phyloP scores from a whole-genome alignment of 2,329 filamentous ascomycete genomes.

The Metarhizium brunneum region DNA sequence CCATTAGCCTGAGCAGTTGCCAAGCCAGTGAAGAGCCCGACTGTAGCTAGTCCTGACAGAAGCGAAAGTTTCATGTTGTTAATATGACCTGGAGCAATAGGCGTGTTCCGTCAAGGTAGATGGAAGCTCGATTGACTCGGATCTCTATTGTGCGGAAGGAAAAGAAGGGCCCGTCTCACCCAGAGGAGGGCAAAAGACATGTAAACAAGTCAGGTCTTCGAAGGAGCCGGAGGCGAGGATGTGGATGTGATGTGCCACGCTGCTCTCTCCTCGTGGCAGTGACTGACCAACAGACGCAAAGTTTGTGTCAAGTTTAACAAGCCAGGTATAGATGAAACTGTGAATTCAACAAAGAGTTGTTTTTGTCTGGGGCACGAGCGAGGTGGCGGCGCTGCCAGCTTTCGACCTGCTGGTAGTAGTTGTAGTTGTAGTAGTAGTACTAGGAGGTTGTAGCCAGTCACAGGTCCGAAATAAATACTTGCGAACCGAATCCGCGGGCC shows the following conservation, averaged over 20 bases:
- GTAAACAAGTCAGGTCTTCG: no score
- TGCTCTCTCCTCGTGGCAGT: background rate
- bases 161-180: background rate
- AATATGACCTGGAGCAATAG: background rate
- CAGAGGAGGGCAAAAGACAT: background rate
- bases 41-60: constrained; percentile 9
- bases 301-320: background rate
- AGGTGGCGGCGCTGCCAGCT: no score
- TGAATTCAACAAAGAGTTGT: background rate
- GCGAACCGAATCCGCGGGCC: background rate
- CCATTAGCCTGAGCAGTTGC: constrained; percentile 17
- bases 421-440: no score
- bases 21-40: constrained; percentile 10
- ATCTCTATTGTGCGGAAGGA: background rate
- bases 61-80: constrained; percentile 17
- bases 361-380: background rate
- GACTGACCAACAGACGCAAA: background rate
- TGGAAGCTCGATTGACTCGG: background rate
- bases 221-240: no score
- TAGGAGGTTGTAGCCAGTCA: no score
- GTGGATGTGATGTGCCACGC: background rate
- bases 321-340: background rate
- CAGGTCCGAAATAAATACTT: no score
- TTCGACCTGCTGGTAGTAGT: no score
- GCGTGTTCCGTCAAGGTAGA: background rate